Percentiles rank a stretch among this genome's conserved stretches.
These are phyloP conservation scores for Glaciozyma antarctica DNA, from an alignment of 768 basidiomycete genomes.

Conservation along the genomic window DNA sequence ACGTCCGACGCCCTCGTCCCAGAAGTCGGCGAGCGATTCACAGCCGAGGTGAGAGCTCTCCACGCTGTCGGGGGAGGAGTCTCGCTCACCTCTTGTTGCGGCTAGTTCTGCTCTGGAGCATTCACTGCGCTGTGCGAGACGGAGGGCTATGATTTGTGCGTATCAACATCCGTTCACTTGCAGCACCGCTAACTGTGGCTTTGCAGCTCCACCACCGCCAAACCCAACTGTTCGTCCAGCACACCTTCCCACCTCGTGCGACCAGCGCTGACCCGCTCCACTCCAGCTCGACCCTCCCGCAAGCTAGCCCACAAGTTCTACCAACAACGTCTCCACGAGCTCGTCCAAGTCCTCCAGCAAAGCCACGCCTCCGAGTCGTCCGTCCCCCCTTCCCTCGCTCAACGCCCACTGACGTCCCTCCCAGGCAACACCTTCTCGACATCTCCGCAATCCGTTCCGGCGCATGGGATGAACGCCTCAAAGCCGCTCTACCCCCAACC, in stretches of 20 bases:
- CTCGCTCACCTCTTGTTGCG: background rate
- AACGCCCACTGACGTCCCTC: background rate
- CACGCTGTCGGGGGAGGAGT: background rate
- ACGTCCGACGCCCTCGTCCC: background rate
- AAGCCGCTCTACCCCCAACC: background rate
- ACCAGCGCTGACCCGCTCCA: background rate
- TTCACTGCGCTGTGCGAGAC: constrained; percentile 4
- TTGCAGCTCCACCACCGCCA: background rate
- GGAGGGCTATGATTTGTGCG: background rate
- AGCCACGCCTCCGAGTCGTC: background rate
- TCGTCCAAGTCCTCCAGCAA: background rate
- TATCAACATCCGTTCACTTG: too few species aligned
- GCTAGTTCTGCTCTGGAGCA: constrained; percentile 9
- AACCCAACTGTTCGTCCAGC: constrained; percentile 12
- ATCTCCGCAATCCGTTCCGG: too few species aligned
- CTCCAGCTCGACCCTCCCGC: constrained; percentile 16
- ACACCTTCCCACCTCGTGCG: background rate
- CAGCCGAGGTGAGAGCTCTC: background rate
- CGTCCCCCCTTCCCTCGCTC: background rate
- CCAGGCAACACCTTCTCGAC: background rate
- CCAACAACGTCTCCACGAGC: background rate
- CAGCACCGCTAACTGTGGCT: background rate
- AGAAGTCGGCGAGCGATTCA: background rate
- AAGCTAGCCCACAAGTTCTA: constrained; percentile 25
- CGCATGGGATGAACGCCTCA: too few species aligned